These are phyloP conservation scores for Achlya hypogyna DNA, from an alignment of 352 stramenopile species.

Conservation along the genomic window DNA sequence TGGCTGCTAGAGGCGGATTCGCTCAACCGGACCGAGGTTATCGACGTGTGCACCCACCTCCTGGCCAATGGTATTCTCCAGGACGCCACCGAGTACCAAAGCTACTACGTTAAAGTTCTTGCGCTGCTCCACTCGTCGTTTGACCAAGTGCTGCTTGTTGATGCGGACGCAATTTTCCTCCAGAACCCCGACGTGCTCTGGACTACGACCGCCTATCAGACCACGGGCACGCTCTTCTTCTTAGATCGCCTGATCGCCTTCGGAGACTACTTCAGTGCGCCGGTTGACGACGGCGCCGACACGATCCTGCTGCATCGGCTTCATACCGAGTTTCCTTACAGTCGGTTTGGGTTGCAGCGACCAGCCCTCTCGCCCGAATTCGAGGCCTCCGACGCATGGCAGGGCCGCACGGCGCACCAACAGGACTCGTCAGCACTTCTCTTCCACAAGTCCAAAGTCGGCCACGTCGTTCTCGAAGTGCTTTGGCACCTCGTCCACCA, in stretches of 20 bases:
- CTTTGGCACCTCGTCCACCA: slow-evolving; percentile 35
- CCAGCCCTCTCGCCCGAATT: slow-evolving; percentile 30
- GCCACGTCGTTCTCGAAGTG: slow-evolving; percentile 29
- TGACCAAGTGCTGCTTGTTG: slow-evolving; percentile 9
- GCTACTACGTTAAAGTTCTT: slow-evolving; percentile 49
- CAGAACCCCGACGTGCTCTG: slow-evolving; percentile 22
- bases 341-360: slow-evolving; percentile 8
- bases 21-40: slow-evolving; percentile 27
- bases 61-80: slow-evolving; percentile 10
- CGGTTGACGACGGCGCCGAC: neutral
- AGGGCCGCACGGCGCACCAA: slow-evolving; percentile 34
- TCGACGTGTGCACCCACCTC: slow-evolving; percentile 34
- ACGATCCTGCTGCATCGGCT: neutral
- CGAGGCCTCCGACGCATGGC: slow-evolving; percentile 30
- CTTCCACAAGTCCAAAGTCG: slow-evolving; percentile 30
- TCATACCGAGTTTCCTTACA: slow-evolving; percentile 16
- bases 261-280: slow-evolving; percentile 26
- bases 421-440: slow-evolving; percentile 55
- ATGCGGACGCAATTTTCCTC: slow-evolving; percentile 19
- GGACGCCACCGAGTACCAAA: slow-evolving; percentile 25
- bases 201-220: neutral
- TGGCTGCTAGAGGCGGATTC: slow-evolving; percentile 27
- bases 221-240: neutral
- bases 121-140: slow-evolving; percentile 8
- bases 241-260: slow-evolving; percentile 11